These are phyloP conservation scores for Plantago coronopus DNA, from an alignment of 305 asterid species.

Conservation along the genomic window DNA sequence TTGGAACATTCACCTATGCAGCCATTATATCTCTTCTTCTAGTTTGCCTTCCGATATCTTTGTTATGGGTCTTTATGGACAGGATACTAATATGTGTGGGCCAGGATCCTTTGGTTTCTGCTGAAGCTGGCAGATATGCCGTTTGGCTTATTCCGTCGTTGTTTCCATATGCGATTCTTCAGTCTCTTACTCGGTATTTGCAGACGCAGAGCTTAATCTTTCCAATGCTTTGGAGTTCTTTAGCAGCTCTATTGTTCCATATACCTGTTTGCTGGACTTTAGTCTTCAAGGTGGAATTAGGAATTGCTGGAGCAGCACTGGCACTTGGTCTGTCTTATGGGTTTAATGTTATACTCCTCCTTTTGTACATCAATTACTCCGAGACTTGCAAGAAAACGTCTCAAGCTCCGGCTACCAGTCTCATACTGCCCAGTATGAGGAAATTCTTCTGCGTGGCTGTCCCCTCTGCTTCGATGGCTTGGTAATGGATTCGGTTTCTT, in stretches of 20 bases:
- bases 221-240: constrained; percentile 49
- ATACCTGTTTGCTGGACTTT: constrained; percentile 48
- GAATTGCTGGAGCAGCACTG: constrained; percentile 55
- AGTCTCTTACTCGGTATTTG: constrained; percentile 42
- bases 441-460: constrained; percentile 52
- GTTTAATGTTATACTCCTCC: constrained; percentile 46
- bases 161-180: constrained; percentile 57
- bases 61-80: constrained; percentile 49
- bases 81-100: constrained; percentile 41
- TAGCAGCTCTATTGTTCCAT: constrained; percentile 38
- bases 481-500: constrained; percentile 30
- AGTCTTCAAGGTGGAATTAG: constrained; percentile 32
- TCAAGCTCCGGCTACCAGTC: constrained; percentile 26
- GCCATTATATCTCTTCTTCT: constrained; percentile 37
- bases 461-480: constrained; percentile 65
- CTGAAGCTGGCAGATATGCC: constrained; percentile 42
- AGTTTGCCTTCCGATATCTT: constrained; percentile 44
- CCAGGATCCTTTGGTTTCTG: constrained; percentile 45
- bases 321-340: constrained; percentile 50
- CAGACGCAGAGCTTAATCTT: constrained; percentile 50
- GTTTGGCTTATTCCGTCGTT: constrained; percentile 45
- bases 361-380: constrained; percentile 46
- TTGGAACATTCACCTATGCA: constrained; percentile 38
- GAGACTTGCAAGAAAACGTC: constrained; percentile 40
- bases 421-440: constrained; percentile 31